Evolutionary conservation across 768 basidiomycete genomes (phyloP).

Genomic region (Boletus rubropictus): DNA sequence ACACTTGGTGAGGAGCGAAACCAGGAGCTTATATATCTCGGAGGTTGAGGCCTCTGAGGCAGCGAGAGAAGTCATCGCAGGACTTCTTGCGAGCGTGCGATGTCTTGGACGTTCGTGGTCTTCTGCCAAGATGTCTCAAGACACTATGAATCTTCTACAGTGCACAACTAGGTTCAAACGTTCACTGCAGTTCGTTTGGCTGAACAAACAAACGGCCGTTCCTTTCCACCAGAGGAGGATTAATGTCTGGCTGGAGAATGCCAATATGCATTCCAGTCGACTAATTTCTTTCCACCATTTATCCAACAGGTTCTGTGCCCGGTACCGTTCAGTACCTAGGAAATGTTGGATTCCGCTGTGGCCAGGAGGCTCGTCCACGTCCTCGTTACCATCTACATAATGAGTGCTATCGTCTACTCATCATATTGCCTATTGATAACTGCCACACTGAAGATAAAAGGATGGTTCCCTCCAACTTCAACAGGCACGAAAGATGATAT

Average conservation of each 20-base stretch:
- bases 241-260: conserved; percentile 1
- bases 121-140: too few relatives aligned
- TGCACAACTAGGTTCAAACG: not conserved
- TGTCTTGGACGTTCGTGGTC: not conserved
- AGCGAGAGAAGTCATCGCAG: conserved; percentile 1
- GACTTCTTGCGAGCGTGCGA: too few relatives aligned
- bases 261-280: conserved; percentile 11
- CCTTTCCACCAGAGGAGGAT: not conserved
- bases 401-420: conserved; percentile 28
- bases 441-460: conserved; percentile 6
- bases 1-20: conserved; percentile 17
- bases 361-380: conserved; percentile 12
- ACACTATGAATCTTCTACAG: not conserved
- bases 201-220: not conserved
- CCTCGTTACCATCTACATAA: conserved; percentile 20
- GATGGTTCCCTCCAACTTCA: conserved; percentile 2
- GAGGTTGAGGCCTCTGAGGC: not conserved
- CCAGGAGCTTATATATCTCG: conserved; percentile 19
- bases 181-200: not conserved
- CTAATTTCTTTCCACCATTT: not conserved
- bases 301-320: not conserved
- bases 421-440: conserved; percentile 22
- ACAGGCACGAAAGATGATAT: not conserved
- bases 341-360: conserved; percentile 9
- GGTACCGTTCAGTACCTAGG: not conserved